Conservation (phyloP, 768 basidiomycete genomes). For the Gelatoporia subvermispora region DNA sequence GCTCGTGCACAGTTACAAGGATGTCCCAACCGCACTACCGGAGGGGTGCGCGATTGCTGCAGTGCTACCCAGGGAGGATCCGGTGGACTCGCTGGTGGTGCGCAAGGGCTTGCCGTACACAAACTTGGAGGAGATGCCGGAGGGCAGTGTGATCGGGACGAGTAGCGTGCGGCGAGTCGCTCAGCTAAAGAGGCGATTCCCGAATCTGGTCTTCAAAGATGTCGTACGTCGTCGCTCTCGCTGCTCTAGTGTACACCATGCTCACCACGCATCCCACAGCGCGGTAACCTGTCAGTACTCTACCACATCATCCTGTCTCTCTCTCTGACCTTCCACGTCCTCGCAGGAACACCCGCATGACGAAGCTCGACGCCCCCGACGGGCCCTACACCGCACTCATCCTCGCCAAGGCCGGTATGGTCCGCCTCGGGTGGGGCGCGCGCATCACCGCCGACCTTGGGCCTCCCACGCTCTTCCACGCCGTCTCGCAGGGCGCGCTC, state of each 20-base stretch:
- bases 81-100: constrained; percentile 84
- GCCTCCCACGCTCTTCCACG: constrained; percentile 76
- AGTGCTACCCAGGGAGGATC: constrained; percentile 83
- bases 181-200: constrained; percentile 77
- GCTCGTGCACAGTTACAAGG: constrained; percentile 90
- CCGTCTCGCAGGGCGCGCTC: constrained; percentile 93
- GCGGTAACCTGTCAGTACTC: constrained; percentile 79
- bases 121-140: constrained; percentile 75
- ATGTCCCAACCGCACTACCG: constrained; percentile 85
- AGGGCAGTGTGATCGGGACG: constrained; percentile 90
- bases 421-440: constrained; percentile 68
- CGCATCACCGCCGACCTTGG: constrained; percentile 72
- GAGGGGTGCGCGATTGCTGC: constrained; percentile 82
- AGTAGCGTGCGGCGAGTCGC: constrained; percentile 91
- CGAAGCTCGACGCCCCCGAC: constrained; percentile 82
- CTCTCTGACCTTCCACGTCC: background rate
- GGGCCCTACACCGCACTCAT: constrained; percentile 84
- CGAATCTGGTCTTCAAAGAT: constrained; percentile 75
- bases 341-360: constrained; percentile 78
- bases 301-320: background rate
- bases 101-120: constrained; percentile 69
- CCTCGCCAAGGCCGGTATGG: constrained; percentile 89
- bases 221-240: constrained; percentile 70
- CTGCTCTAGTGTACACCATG: background rate
- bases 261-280: constrained; percentile 33